phyloP scores from a whole-genome alignment of 1,284 basidiomycete genomes.

The Rhodotorula mucilaginosa region DNA sequence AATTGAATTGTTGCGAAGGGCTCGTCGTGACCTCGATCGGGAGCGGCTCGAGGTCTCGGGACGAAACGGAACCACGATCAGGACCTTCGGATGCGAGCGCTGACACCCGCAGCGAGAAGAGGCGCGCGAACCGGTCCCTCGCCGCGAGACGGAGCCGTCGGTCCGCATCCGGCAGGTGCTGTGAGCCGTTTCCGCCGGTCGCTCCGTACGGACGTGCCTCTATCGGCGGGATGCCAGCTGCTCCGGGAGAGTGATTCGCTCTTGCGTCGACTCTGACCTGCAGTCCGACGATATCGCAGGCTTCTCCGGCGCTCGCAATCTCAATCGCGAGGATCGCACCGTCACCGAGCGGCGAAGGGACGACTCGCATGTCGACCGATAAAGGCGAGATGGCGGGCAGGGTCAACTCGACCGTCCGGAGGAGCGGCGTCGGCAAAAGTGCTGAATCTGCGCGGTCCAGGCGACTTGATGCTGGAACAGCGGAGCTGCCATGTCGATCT shows the following conservation, averaged over 20 bases:
- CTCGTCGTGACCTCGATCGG: not conserved
- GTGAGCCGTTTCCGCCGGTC: too few relatives aligned
- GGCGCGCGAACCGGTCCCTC: not conserved
- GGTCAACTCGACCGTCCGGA: not conserved
- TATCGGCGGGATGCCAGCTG: too few relatives aligned
- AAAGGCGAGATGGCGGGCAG: not conserved
- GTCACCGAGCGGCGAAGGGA: not conserved
- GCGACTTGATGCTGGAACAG: not conserved
- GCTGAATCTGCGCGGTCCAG: not conserved
- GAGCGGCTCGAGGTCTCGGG: not conserved
- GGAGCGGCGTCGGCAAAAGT: not conserved
- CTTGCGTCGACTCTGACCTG: not conserved
- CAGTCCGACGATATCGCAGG: not conserved
- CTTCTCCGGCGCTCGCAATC: not conserved
- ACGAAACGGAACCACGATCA: not conserved
- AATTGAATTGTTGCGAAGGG: not conserved
- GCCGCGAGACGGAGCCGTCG: too few relatives aligned
- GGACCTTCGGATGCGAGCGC: not conserved
- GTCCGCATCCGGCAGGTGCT: too few relatives aligned
- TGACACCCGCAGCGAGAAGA: not conserved
- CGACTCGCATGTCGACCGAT: not conserved
- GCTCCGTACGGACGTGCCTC: too few relatives aligned
- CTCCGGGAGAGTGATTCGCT: not conserved
- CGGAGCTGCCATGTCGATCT: not conserved
- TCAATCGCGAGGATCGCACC: not conserved